Evolutionary conservation across 2,329 filamentous ascomycete species (phyloP), one percentile per base, ranked within the genome.

Genomic region (Microdochium trichocladiopsis): DNA sequence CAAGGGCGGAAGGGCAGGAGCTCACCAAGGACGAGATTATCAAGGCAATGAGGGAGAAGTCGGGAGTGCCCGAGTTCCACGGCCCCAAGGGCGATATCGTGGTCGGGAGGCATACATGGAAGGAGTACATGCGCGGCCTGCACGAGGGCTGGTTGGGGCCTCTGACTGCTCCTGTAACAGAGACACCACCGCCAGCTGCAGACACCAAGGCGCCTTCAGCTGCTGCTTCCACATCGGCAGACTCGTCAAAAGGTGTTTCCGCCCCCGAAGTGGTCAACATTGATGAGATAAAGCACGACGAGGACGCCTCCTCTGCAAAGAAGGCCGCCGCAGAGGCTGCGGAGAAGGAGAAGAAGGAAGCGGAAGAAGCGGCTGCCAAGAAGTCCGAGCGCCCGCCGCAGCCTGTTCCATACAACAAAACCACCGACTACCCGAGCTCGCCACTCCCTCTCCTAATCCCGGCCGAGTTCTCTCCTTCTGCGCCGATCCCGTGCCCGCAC

Each of bases 81-180:
- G 92, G 89, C 10, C 75, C 87, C 22, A 80, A 80, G 56, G 94
- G 94, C 47, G 93, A 97, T 65, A 78, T 99, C 50, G 84, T 97
- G 18, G 83, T 99, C 61, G 94, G 94, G 12, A 77, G 93, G 52
- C 88, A 96, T 66, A 86, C 93, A 10, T 99, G 94, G 94, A 99
- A 96, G 72, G 94, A 99, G 71, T 99, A 97, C 67, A 75, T 97
- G 23, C 80, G 92, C 53, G 94, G 94, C 47, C 66, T 97, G 58
- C 94, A 99, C 66, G 94, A 99, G 71, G 94, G 94, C 52, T 99
- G 94, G 93, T 73, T 99, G 23, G 93, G 94, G 0, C 91, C 94
- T 8, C 73, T 95, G 45, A 82, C 66, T 25, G 65, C 72, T 51
- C 65, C 66, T 53, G 63, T 31, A 57, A 56, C 50, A 61, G 53